phyloP scores from a whole-genome alignment of 495 filamentous ascomycete genomes.

The Aspergillus egyptiacus region DNA sequence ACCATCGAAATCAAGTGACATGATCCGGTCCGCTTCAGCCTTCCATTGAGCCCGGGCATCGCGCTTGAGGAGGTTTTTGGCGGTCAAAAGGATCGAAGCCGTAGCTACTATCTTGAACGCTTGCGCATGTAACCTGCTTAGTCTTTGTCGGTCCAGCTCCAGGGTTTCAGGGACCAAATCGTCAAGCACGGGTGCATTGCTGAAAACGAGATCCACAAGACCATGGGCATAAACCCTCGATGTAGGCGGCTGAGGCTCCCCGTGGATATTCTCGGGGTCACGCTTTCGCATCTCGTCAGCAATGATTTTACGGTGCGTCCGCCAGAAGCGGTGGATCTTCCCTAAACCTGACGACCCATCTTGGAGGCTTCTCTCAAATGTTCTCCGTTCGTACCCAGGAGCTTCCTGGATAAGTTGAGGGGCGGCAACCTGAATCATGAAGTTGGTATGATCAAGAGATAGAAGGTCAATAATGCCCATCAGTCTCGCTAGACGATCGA shows the following conservation, averaged over 20 bases:
- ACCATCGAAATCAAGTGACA: constrained; percentile 51
- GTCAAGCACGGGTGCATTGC: constrained; percentile 47
- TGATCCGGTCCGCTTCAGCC: constrained; percentile 71
- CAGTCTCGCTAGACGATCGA: constrained; percentile 75
- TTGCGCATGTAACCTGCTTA: constrained; percentile 58
- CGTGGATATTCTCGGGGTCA: constrained; percentile 61
- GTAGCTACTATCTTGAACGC: constrained; percentile 72
- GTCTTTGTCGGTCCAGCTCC: constrained; percentile 67
- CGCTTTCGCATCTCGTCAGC: constrained; percentile 65
- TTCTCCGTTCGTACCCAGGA: constrained; percentile 69
- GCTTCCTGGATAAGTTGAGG: constrained; percentile 78
- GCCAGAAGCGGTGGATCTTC: constrained; percentile 68
- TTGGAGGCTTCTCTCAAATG: constrained; percentile 65
- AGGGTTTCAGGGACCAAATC: constrained; percentile 78
- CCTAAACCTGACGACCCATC: constrained; percentile 51
- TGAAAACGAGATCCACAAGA: constrained; percentile 59
- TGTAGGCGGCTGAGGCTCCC: constrained; percentile 31
- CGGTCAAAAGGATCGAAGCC: constrained; percentile 77
- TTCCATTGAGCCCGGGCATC: constrained; percentile 90
- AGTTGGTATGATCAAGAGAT: constrained; percentile 94
- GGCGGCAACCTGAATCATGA: constrained; percentile 73
- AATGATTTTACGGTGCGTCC: constrained; percentile 59
- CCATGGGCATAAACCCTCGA: constrained; percentile 77
- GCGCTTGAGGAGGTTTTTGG: constrained; percentile 91
- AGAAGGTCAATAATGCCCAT: constrained; percentile 85